These are phyloP conservation scores for Boletus fagicola DNA, from an alignment of 768 basidiomycete species.

Conservation along the genomic window DNA sequence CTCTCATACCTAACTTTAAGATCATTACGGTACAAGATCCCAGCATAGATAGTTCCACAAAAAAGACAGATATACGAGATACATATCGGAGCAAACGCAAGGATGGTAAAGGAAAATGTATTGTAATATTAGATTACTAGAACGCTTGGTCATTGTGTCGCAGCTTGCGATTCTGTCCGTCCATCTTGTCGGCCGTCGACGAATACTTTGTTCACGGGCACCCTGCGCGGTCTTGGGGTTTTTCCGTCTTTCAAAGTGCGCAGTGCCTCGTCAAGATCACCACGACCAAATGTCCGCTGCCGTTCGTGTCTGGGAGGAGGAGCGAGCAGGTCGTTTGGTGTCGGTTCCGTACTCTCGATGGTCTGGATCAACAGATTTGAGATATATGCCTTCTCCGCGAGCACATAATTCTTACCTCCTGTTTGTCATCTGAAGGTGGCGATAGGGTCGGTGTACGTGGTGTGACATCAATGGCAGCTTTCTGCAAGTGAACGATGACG, in stretches of 20 bases:
- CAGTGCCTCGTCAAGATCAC: conserved; percentile 82
- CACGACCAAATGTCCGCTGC: conserved; percentile 61
- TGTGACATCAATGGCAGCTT: conserved; percentile 63
- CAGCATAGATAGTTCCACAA: not conserved
- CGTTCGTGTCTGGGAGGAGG: conserved; percentile 46
- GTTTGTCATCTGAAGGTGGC: not conserved
- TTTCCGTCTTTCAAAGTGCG: conserved; percentile 71
- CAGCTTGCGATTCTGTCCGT: conserved; percentile 2
- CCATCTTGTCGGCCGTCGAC: conserved; percentile 25
- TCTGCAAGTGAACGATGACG: conserved; percentile 38
- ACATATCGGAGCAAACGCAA: not conserved
- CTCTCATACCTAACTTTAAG: not conserved
- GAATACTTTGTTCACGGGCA: conserved; percentile 24
- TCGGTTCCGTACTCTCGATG: conserved; percentile 35
- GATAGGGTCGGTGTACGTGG: not conserved
- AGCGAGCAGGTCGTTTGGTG: conserved; percentile 29
- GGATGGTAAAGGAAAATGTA: not conserved
- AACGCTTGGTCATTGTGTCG: not conserved
- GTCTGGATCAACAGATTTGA: conserved; percentile 35
- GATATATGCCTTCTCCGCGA: not conserved
- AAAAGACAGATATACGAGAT: not conserved
- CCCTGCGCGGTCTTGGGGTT: conserved; percentile 13
- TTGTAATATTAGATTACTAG: not conserved
- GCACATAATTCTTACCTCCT: conserved; percentile 6
- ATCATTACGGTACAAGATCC: not conserved